phyloP scores from a whole-genome alignment of 352 stramenopile species.

The Phytophthora boehmeriae region DNA sequence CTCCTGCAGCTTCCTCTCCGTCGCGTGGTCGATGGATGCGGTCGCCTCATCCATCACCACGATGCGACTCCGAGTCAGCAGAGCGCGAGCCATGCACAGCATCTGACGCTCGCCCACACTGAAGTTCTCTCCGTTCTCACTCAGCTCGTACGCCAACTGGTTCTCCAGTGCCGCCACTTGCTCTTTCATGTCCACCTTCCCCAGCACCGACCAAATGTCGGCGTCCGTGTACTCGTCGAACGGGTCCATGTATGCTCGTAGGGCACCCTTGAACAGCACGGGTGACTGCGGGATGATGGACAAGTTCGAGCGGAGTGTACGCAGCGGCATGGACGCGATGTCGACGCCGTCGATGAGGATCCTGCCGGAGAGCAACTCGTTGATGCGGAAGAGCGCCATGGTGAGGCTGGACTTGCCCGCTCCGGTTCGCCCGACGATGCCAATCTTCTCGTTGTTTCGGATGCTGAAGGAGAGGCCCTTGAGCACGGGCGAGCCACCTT shows the following conservation, averaged over 20 bases:
- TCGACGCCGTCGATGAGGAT: constrained; percentile 50
- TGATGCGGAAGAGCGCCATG: constrained; percentile 82
- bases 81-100: constrained; percentile 90
- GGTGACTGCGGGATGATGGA: constrained; percentile 79
- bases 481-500: constrained; percentile 4
- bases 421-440: constrained; percentile 86
- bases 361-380: constrained; percentile 63
- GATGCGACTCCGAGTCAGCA: constrained; percentile 84
- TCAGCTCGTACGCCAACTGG: constrained; percentile 24
- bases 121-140: constrained; percentile 60
- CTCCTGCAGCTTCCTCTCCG: constrained; percentile 63
- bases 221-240: constrained; percentile 73
- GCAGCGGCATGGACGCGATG: constrained; percentile 35
- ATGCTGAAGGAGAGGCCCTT: constrained; percentile 3
- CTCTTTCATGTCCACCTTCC: constrained; percentile 61
- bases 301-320: constrained; percentile 25
- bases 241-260: constrained; percentile 89
- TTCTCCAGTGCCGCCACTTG: constrained; percentile 11
- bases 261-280: constrained; percentile 88
- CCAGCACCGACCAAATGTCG: constrained; percentile 71
- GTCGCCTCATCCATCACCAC: constrained; percentile 94
- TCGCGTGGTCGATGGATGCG: constrained; percentile 16
- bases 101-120: constrained; percentile 90
- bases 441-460: constrained; percentile 61
- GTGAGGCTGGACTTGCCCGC: constrained; percentile 79